Base-by-base conservation (phyloP, 768 basidiomycete genomes). In the Mycena galericulata region DNA sequence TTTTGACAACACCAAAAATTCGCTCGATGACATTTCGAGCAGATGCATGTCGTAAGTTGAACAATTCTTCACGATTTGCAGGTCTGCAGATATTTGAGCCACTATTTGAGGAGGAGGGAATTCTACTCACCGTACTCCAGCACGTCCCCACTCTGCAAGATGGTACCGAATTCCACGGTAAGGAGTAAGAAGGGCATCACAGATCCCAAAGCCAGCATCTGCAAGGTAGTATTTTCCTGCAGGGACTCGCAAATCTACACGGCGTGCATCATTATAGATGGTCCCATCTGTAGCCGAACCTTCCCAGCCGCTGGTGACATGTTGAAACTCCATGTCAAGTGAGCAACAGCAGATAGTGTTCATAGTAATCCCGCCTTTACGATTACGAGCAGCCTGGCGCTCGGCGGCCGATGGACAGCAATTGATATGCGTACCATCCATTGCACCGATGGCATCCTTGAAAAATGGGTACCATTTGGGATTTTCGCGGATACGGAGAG, bases 11-110 rank as follows among this genome's bases (percentile, higher is more conserved):
- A 5, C 47, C 47, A 29, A 49, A n/a, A n/a, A n/a, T n/a, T n/a
- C n/a, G n/a, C n/a, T n/a, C n/a, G n/a, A n/a, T n/a, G n/a, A n/a
- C n/a, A n/a, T n/a, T n/a, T n/a, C n/a, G n/a, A n/a, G n/a, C n/a
- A n/a, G n/a, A n/a, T n/a, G n/a, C n/a, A n/a, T 84, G 81, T 1
- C 73, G 73, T 1, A 83, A 73, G 62, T 82, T 83, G 59, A 76
- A 81, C 0, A 83, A 62, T 61, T 83, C 80, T 62, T 82, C 65
- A 18, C 64, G 17, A 59, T 75, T 79, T 45, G 27, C 29, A 24
- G 81, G 81, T 12, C 78, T 78, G 53, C 14, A 64, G 65, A 30
- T 30, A 51, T 8, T 32, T 30, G 9, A 5, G 29, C 15, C 58
- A 40, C 30, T 17, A 5, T 55, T 12, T 24, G 20, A 6, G 17